Conservation (phyloP, 805 yeast species). For the Debaryomyces prosopidis region DNA sequence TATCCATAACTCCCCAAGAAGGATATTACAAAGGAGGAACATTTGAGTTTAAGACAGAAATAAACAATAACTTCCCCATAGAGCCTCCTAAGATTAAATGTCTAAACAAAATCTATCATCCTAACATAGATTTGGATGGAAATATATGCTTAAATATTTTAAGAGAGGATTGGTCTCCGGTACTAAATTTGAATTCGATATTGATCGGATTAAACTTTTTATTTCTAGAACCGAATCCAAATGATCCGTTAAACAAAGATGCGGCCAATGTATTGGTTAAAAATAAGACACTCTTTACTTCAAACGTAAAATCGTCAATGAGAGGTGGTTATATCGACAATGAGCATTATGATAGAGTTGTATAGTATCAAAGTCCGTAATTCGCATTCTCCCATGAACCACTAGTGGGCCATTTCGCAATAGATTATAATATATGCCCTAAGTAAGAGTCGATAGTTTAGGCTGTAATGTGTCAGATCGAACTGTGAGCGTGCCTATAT, state of each 20-base stretch:
- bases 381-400: not conserved
- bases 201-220: conserved; percentile 83
- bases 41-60: conserved; percentile 66
- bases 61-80: conserved; percentile 80
- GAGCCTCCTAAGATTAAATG: conserved; percentile 88
- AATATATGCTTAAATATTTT: conserved; percentile 89
- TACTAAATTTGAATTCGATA: conserved; percentile 75
- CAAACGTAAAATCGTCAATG: conserved; percentile 65
- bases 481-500: too few species aligned
- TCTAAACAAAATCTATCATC: conserved; percentile 77
- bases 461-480: too few species aligned
- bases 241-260: conserved; percentile 89
- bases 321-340: conserved; percentile 65
- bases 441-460: too few species aligned
- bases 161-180: conserved; percentile 97
- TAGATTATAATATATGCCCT: too few species aligned
- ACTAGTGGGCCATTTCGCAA: too few species aligned
- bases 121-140: conserved; percentile 88
- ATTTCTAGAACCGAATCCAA: conserved; percentile 87
- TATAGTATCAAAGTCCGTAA: conserved; percentile 10
- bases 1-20: conserved; percentile 62
- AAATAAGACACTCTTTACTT: conserved; percentile 45
- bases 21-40: conserved; percentile 71
- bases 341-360: conserved; percentile 63
- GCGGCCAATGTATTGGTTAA: conserved; percentile 63